Conservation (phyloP, 768 basidiomycete genomes). For the Trametes coccinea region DNA sequence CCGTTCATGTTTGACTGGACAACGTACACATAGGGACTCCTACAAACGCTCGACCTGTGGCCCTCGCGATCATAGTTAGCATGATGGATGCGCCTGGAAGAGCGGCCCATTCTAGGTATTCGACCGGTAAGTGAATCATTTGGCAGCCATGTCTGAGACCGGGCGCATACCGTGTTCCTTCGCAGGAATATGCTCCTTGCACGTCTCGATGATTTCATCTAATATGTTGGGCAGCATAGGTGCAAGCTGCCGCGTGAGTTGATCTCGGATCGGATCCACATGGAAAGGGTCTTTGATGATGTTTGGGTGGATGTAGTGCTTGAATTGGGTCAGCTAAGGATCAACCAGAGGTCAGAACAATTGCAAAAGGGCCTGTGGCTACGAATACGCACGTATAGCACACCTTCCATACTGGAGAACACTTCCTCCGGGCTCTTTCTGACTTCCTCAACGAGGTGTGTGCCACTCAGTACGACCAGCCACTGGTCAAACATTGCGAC, state of each 20-base stretch:
- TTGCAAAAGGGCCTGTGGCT: too few relatives aligned
- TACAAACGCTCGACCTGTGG: too few relatives aligned
- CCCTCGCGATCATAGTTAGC: too few relatives aligned
- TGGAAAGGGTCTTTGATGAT: slow-evolving; percentile 23
- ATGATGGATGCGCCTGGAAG: too few relatives aligned
- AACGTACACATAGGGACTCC: too few relatives aligned
- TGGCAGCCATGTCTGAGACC: too few relatives aligned
- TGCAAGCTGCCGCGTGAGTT: slow-evolving; percentile 10
- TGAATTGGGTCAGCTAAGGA: too few relatives aligned
- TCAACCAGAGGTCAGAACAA: too few relatives aligned
- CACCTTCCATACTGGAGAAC: slow-evolving; percentile 41
- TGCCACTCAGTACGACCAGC: slow-evolving; percentile 46
- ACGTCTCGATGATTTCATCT: not conserved
- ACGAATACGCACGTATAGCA: not conserved
- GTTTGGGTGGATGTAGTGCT: not conserved
- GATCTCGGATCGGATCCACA: slow-evolving; percentile 1
- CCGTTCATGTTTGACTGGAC: too few relatives aligned
- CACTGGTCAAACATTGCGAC: slow-evolving; percentile 46
- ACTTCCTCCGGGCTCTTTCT: slow-evolving; percentile 44
- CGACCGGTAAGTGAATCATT: too few relatives aligned
- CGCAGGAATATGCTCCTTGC: not conserved
- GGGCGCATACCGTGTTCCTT: not conserved
- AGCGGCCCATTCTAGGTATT: too few relatives aligned
- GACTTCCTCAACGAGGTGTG: slow-evolving; percentile 49
- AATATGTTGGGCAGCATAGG: slow-evolving; percentile 5